These are phyloP conservation scores for Linnemannia hyalina DNA, from an alignment of 192 early-diverging fungal genomes.

Conservation along the genomic window DNA sequence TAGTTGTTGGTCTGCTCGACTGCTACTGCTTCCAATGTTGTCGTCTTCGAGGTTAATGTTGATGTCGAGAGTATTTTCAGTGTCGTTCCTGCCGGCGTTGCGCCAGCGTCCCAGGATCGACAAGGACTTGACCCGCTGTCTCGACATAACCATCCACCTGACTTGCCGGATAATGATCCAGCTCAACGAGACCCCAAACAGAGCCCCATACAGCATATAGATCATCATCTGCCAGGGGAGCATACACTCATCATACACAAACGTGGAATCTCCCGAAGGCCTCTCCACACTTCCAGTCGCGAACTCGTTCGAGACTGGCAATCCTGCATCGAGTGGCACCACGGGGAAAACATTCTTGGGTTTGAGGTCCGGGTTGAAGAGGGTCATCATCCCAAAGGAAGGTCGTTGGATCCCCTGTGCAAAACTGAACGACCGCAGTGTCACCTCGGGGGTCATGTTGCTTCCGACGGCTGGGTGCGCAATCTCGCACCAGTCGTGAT, in stretches of 20 bases:
- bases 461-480: conserved; percentile 49
- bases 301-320: conserved; percentile 60
- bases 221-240: conserved; percentile 78
- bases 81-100: background rate
- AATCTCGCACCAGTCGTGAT: conserved; percentile 92
- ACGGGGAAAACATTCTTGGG: conserved; percentile 2
- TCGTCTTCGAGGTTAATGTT: background rate
- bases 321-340: conserved; percentile 60
- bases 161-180: conserved; percentile 40
- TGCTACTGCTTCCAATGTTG: background rate
- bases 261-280: conserved; percentile 33
- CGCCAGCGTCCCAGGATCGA: conserved; percentile 25
- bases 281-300: background rate
- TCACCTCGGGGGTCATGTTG: conserved; percentile 52
- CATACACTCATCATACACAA: conserved; percentile 67
- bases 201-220: conserved; percentile 46
- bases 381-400: conserved; percentile 60
- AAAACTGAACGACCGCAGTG: conserved; percentile 76
- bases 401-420: conserved; percentile 73
- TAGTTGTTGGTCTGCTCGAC: conserved; percentile 2
- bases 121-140: background rate
- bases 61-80: background rate
- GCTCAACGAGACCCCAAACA: conserved; percentile 24
- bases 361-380: conserved; percentile 26
- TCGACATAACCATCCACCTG: conserved; percentile 20